phyloP scores from a whole-genome alignment of 1,284 basidiomycete species.

The Cryptococcus sp. region DNA sequence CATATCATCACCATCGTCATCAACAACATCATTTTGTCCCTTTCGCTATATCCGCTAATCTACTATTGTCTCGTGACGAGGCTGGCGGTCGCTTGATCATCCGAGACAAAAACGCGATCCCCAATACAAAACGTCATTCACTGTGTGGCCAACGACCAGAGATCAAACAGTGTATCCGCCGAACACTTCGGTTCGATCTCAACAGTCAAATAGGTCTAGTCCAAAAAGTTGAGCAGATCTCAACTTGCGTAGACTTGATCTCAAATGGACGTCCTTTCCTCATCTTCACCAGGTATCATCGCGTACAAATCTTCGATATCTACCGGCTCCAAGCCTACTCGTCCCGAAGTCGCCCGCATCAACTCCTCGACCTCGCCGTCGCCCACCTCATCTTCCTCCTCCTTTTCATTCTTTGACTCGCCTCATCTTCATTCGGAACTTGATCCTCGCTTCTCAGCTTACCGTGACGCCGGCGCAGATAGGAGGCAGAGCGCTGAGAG shows the following conservation, averaged over 20 bases:
- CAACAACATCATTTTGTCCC: not conserved
- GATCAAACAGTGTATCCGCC: not conserved
- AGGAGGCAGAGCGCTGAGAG: slow-evolving; percentile 16
- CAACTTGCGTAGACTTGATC: too few relatives aligned
- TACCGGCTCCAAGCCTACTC: too few relatives aligned
- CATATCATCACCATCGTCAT: too few relatives aligned
- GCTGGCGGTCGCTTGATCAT: not conserved
- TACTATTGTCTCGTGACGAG: too few relatives aligned
- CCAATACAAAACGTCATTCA: not conserved
- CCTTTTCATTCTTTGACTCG: slow-evolving; percentile 20
- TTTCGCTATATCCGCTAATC: not conserved
- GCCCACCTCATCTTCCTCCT: slow-evolving; percentile 16
- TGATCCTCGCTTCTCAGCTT: not conserved
- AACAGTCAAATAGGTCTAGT: too few relatives aligned
- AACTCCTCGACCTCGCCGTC: slow-evolving; percentile 11
- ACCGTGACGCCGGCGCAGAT: slow-evolving; percentile 1
- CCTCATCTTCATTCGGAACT: not conserved
- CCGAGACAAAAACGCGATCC: not conserved
- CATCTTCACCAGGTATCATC: too few relatives aligned
- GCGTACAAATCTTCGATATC: too few relatives aligned
- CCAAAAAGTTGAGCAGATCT: too few relatives aligned
- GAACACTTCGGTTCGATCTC: too few relatives aligned
- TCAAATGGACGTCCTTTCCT: too few relatives aligned
- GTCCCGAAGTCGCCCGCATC: too few relatives aligned
- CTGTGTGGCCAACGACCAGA: not conserved